phyloP scores from a whole-genome alignment of 2,329 filamentous ascomycete species.

The Mariannaea elegans region DNA sequence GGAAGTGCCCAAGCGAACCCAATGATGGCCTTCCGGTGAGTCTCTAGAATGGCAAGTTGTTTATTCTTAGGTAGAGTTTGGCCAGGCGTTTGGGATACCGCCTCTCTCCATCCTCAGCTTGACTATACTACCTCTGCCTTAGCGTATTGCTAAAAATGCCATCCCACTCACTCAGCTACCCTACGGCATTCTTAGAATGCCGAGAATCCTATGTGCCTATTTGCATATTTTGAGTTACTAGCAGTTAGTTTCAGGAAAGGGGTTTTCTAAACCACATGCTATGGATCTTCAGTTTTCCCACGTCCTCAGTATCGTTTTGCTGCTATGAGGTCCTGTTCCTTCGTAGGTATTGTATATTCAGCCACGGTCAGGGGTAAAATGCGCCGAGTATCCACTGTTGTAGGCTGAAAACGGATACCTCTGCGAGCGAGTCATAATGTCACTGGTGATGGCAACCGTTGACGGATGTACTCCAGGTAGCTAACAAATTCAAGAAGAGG shows the following conservation, averaged over 20 bases:
- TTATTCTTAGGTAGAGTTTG: no score
- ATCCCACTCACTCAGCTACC: background rate
- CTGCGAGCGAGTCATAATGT: slow-evolving; percentile 9
- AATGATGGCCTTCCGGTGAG: background rate
- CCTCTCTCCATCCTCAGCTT: background rate
- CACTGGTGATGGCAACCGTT: no score
- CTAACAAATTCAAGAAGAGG: background rate
- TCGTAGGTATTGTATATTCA: background rate
- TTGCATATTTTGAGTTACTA: no score
- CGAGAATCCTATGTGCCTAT: background rate
- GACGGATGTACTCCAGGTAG: background rate
- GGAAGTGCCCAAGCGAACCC: background rate
- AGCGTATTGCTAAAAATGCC: background rate
- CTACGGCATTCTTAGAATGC: background rate
- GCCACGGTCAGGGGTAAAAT: no score
- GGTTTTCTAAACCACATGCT: no score
- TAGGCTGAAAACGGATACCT: slow-evolving; percentile 15
- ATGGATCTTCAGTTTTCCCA: no score
- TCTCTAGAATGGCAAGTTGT: no score
- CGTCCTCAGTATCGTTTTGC: no score
- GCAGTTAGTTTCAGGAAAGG: no score
- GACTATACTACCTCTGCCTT: background rate
- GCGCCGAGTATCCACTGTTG: background rate
- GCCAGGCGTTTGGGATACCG: background rate
- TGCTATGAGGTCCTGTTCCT: background rate